Evolutionary conservation across 192 early-diverging fungal genomes (phyloP).

Genomic region (Thamnidium elegans): DNA sequence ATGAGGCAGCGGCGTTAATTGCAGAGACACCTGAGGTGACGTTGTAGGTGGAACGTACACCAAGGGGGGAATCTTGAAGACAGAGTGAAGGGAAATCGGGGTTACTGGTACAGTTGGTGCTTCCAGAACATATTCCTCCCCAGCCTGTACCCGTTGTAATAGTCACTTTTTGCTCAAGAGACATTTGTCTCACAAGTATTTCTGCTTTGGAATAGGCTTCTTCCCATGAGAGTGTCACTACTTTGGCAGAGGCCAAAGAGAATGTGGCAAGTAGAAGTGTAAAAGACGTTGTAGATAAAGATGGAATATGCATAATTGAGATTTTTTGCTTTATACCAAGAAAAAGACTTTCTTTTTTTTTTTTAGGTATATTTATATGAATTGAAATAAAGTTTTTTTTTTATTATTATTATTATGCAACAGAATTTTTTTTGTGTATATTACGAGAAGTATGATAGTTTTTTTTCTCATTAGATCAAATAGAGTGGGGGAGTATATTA

Average conservation of each 20-base stretch:
- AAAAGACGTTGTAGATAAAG: slow-evolving; percentile 1
- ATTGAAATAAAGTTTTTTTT: too few species aligned
- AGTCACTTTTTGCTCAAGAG: slow-evolving; percentile 45
- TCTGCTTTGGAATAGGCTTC: slow-evolving; percentile 26
- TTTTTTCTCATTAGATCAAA: too few species aligned
- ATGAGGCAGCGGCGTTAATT: slow-evolving; percentile 61
- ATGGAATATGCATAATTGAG: slow-evolving; percentile 7
- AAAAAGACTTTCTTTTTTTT: too few species aligned
- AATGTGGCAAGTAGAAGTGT: background rate
- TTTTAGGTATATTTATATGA: too few species aligned
- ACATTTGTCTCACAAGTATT: slow-evolving; percentile 35
- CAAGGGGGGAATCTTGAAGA: slow-evolving; percentile 22
- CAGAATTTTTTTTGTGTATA: too few species aligned
- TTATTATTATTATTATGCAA: too few species aligned
- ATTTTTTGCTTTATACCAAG: too few species aligned
- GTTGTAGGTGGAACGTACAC: slow-evolving; percentile 36
- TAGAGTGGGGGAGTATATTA: too few species aligned
- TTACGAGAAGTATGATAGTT: too few species aligned
- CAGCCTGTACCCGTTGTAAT: slow-evolving; percentile 51
- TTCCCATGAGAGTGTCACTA: slow-evolving; percentile 17
- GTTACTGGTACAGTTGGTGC: slow-evolving; percentile 35
- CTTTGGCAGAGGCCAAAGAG: background rate
- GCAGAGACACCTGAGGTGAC: slow-evolving; percentile 48
- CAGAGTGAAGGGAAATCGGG: slow-evolving; percentile 48
- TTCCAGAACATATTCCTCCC: slow-evolving; percentile 47